These are phyloP conservation scores for Trametes cingulata DNA, from an alignment of 768 basidiomycete species.

Conservation along the genomic window DNA sequence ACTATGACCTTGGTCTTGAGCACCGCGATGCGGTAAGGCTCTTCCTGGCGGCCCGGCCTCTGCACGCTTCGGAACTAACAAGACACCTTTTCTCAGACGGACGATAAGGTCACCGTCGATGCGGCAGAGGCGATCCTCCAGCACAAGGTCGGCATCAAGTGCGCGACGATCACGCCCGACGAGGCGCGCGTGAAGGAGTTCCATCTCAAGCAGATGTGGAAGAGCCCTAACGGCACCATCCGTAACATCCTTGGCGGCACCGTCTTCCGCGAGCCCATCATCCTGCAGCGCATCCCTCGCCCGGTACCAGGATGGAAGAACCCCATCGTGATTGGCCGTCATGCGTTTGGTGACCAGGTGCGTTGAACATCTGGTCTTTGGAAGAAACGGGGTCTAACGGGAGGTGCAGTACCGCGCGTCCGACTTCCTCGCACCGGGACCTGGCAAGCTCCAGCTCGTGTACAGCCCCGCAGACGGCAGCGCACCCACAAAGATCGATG, in stretches of 20 bases:
- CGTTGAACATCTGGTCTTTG: slow-evolving; percentile 20
- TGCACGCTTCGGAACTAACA: background rate
- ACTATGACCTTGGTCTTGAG: slow-evolving; percentile 96
- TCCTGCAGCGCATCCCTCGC: slow-evolving; percentile 85
- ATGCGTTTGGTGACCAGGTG: slow-evolving; percentile 96
- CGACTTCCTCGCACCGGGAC: slow-evolving; percentile 87
- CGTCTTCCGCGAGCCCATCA: slow-evolving; percentile 98
- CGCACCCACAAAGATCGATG: slow-evolving; percentile 66
- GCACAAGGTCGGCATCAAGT: slow-evolving; percentile 97
- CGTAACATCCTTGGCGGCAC: slow-evolving; percentile 98
- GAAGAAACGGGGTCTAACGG: background rate
- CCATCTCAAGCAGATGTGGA: slow-evolving; percentile 99
- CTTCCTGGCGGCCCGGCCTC: background rate
- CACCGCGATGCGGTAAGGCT: slow-evolving; percentile 77
- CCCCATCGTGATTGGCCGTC: slow-evolving; percentile 94
- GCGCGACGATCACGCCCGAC: slow-evolving; percentile 98
- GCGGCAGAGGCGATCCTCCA: slow-evolving; percentile 93
- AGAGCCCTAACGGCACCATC: slow-evolving; percentile 95
- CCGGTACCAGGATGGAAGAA: slow-evolving; percentile 97
- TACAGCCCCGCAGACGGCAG: slow-evolving; percentile 82
- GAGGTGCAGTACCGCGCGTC: slow-evolving; percentile 82
- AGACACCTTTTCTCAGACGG: slow-evolving; percentile 54
- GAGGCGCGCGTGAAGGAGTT: slow-evolving; percentile 96
- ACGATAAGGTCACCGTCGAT: slow-evolving; percentile 91
- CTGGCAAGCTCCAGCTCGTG: slow-evolving; percentile 92